Evolutionary conservation across 1,139 yeast species (phyloP).

Genomic region (Taphrina pruni): DNA sequence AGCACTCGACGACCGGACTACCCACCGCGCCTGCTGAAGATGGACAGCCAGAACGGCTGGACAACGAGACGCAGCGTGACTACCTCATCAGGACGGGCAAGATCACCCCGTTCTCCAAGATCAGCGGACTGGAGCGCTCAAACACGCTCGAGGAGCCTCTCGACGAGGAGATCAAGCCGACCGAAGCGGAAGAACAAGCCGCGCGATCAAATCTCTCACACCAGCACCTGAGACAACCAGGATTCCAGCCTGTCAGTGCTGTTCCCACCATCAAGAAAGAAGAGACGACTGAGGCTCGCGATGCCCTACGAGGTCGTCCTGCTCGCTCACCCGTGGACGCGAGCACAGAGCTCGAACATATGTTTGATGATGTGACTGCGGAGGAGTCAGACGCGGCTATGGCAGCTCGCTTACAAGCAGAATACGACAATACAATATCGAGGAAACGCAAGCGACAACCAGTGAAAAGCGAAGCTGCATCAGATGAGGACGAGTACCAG

Average conservation of each 20-base stretch:
- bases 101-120: conserved; percentile 88
- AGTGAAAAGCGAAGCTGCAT: conserved; percentile 2
- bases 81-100: conserved; percentile 86
- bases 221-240: conserved; percentile 57
- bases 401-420: conserved; percentile 37
- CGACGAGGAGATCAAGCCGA: conserved; percentile 18
- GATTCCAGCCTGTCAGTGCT: conserved; percentile 46
- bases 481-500: conserved; percentile 12
- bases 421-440: conserved; percentile 1
- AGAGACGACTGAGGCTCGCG: conserved; percentile 45
- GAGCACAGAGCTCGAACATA: neutral
- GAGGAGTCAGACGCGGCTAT: conserved; percentile 31
- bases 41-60: conserved; percentile 48
- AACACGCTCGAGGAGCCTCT: conserved; percentile 26
- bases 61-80: conserved; percentile 79
- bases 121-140: conserved; percentile 51
- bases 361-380: conserved; percentile 18
- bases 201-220: conserved; percentile 51
- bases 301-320: neutral
- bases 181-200: conserved; percentile 2
- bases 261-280: neutral
- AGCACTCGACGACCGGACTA: conserved; percentile 42
- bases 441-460: conserved; percentile 31
- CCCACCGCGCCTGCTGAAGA: conserved; percentile 42
- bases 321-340: neutral